These are phyloP conservation scores for Aspergillus piperis DNA, from an alignment of 2,329 filamentous ascomycete genomes.

Conservation along the genomic window DNA sequence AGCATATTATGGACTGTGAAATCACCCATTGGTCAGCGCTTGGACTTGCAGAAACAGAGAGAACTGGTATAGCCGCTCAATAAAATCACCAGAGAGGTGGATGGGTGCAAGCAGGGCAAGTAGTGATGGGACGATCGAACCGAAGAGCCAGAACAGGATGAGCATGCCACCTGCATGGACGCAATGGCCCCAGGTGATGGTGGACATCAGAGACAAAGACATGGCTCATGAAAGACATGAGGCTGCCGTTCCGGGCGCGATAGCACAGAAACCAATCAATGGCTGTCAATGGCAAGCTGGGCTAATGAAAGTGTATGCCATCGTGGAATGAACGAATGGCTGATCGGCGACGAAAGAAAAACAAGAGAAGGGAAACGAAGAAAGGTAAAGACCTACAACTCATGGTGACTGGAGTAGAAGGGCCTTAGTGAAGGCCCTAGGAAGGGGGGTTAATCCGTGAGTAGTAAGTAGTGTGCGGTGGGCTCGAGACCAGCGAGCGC, in stretches of 20 bases:
- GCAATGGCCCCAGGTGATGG: neutral
- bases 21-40: slow-evolving; percentile 4
- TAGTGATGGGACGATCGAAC: neutral
- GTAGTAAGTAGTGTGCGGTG: slow-evolving; percentile 18
- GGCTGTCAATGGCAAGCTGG: slow-evolving; percentile 10
- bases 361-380: neutral
- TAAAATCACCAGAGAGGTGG: neutral
- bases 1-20: slow-evolving; percentile 78
- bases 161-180: neutral
- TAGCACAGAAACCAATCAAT: neutral
- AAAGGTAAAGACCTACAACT: slow-evolving; percentile 26
- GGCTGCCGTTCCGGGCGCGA: neutral
- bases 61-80: neutral
- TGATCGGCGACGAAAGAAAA: neutral
- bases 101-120: neutral
- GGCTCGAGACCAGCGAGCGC: slow-evolving; percentile 17
- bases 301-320: neutral
- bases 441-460: slow-evolving; percentile 1
- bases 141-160: slow-evolving; percentile 4
- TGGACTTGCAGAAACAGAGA: neutral
- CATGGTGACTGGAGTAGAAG: slow-evolving; percentile 19
- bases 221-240: neutral
- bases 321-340: neutral
- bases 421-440: slow-evolving; percentile 6
- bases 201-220: neutral